Percentiles rank a stretch among this genome's conserved stretches.
These are phyloP conservation scores for Pleurotus pulmonarius DNA, from an alignment of 768 basidiomycete species.

Conservation along the genomic window DNA sequence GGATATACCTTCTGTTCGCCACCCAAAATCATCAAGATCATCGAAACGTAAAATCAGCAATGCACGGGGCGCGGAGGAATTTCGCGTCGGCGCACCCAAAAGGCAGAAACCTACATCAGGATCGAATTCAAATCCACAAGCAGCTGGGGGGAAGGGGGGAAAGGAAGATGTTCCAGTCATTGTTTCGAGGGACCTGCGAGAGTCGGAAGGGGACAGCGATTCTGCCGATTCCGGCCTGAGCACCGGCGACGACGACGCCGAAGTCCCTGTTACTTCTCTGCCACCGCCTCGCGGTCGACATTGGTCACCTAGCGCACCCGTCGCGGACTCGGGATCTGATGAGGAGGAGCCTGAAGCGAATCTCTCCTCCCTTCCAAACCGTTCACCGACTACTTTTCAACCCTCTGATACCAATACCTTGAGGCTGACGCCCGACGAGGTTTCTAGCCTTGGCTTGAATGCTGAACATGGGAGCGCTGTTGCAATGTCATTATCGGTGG, in stretches of 20 bases:
- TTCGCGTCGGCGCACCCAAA: too few relatives aligned
- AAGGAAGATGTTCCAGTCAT: too few relatives aligned
- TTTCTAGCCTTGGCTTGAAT: constrained; percentile 22
- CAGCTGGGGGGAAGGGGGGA: too few relatives aligned
- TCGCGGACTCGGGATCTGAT: constrained; percentile 41
- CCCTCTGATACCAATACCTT: constrained; percentile 45
- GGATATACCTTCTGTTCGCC: constrained; percentile 8
- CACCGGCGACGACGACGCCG: constrained; percentile 19
- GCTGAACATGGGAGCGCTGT: constrained; percentile 19
- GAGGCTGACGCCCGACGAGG: constrained; percentile 36
- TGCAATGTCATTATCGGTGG: constrained; percentile 39
- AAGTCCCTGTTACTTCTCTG: constrained; percentile 10
- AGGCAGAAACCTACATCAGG: too few relatives aligned
- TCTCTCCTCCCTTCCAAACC: not conserved
- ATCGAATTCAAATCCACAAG: too few relatives aligned
- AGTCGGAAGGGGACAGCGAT: constrained; percentile 33
- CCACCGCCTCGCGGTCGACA: constrained; percentile 24
- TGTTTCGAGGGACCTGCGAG: not conserved
- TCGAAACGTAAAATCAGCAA: too few relatives aligned
- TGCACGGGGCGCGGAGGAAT: too few relatives aligned
- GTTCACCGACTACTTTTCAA: constrained; percentile 42
- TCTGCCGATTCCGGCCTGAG: constrained; percentile 34
- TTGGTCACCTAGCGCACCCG: constrained; percentile 60
- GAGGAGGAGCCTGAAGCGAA: not conserved
- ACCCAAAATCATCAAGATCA: not conserved